Evolutionary conservation across 108 stramenopile genomes (phyloP).

Genomic region (Cyclotella distinguenda): DNA sequence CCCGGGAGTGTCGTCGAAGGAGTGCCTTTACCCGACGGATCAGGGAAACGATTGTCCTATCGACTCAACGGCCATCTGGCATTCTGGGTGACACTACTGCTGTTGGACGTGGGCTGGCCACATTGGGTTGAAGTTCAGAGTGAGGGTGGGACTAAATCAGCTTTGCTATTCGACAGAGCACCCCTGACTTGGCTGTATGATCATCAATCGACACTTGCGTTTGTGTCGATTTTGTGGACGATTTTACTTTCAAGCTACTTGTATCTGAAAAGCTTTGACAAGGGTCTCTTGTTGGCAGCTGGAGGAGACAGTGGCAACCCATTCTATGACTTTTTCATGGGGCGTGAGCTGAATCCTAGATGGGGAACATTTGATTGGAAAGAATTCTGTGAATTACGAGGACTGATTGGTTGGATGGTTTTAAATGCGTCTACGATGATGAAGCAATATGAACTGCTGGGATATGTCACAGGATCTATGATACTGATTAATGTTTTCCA

Average conservation of each 20-base stretch:
- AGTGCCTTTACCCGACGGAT: constrained; percentile 58
- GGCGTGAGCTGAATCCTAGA: constrained; percentile 97
- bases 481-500: constrained; percentile 88
- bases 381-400: constrained; percentile 95
- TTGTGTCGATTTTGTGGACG: constrained; percentile 61
- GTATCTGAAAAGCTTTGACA: constrained; percentile 69
- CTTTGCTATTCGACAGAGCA: constrained; percentile 46
- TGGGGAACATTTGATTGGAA: constrained; percentile 90
- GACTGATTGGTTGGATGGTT: constrained; percentile 91
- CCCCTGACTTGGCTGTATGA: constrained; percentile 82
- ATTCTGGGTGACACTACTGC: constrained; percentile 86
- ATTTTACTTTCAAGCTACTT: constrained; percentile 66
- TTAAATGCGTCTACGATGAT: constrained; percentile 80
- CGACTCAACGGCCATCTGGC: constrained; percentile 93
- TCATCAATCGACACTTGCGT: constrained; percentile 66
- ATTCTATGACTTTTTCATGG: constrained; percentile 96
- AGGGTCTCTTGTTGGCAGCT: constrained; percentile 68
- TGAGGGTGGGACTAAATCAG: constrained; percentile 18
- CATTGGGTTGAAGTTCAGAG: constrained; percentile 32
- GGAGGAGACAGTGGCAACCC: constrained; percentile 83
- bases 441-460: constrained; percentile 78
- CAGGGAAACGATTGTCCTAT: constrained; percentile 64
- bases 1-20: constrained; percentile 77
- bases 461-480: constrained; percentile 89
- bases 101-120: constrained; percentile 53